Conservation (phyloP, 1,284 basidiomycete genomes). For the Cryptococcus deneoformans region DNA sequence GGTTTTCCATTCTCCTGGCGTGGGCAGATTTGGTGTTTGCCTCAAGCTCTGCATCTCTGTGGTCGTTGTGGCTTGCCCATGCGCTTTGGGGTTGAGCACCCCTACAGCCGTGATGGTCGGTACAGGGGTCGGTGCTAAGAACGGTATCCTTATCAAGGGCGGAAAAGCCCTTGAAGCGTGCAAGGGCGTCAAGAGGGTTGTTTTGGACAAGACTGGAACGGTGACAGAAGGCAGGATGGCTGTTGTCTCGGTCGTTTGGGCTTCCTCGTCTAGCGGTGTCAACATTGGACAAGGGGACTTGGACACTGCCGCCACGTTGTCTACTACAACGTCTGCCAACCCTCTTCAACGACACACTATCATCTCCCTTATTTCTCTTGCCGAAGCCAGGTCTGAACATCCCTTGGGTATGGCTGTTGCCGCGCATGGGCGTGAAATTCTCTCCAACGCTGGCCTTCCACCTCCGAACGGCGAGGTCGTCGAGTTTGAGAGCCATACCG, state of each 20-base stretch:
- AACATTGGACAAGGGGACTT: slow-evolving; percentile 17
- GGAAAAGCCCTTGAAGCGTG: slow-evolving; percentile 92
- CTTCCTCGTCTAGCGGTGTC: slow-evolving; percentile 43
- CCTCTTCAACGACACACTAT: slow-evolving; percentile 58
- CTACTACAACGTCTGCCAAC: slow-evolving; percentile 40
- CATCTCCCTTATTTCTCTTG: slow-evolving; percentile 77
- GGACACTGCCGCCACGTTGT: slow-evolving; percentile 38
- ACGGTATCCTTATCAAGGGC: slow-evolving; percentile 98
- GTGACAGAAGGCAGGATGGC: slow-evolving; percentile 82
- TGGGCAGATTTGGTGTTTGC: slow-evolving; percentile 85
- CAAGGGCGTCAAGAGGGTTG: slow-evolving; percentile 71
- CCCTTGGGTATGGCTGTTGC: slow-evolving; percentile 92
- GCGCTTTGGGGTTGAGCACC: slow-evolving; percentile 92
- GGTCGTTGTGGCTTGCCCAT: slow-evolving; percentile 97
- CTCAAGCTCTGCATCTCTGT: slow-evolving; percentile 98
- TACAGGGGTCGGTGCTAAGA: slow-evolving; percentile 93
- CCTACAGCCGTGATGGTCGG: slow-evolving; percentile 99
- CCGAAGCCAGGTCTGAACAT: slow-evolving; percentile 92
- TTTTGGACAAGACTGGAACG: slow-evolving; percentile 98
- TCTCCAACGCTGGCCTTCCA: slow-evolving; percentile 53
- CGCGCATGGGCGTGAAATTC: slow-evolving; percentile 66
- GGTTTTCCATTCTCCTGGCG: slow-evolving; percentile 79
- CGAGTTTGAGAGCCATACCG: slow-evolving; percentile 81
- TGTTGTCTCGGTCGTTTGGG: slow-evolving; percentile 76
- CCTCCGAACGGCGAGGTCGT: slow-evolving; percentile 53